Evolutionary conservation across 2,329 filamentous ascomycete species (phyloP), one percentile per base, ranked within the genome.

Genomic region (Neoscytalidium dimidiatum): DNA sequence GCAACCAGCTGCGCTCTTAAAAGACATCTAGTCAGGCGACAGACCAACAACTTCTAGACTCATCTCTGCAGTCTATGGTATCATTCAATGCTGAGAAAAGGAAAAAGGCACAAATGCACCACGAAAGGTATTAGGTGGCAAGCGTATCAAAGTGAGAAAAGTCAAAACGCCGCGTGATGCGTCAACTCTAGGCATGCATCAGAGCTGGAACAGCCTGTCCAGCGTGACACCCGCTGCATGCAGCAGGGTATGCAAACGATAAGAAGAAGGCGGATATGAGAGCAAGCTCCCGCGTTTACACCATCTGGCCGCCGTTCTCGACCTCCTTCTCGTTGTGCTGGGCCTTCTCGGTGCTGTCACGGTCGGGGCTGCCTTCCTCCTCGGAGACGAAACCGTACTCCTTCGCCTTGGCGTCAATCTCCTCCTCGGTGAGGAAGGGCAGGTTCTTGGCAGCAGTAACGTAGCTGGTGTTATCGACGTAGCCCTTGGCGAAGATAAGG

Each of bases 381-480:
- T 69, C 67, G n/a, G 68, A 69, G n/a, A 72, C 68, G 64, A 77
- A 75, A 1, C 75, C 76, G 64, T 77, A 78, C 49, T 73, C 67
- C 28, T 73, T 69, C 44, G 74, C 73, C 69, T 85, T 83, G 60
- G 79, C 74, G 73, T 87, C 84, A 31, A 88, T 80, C 68, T 87
- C 82, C 48, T 81, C 77, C 9, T 80, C 79, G 3, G 79, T 74
- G 13, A 88, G 76, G 67, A 81, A 79, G 0, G 86, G 86, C 64
- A 89, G 74, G 56, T 88, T 81, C 68, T 84, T 79, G 33, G 85
- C 83, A 4, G 86, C 86, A 67, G 79, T 79, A 62, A 89, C 85
- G 67, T 88, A 88, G 4, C 82, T 85, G 4, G 85, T 88, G 1
- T 86, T 84, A 74, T 89, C 87, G 31, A 80, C 73, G 68, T 80